A percentile compares a stretch with the other conserved stretches of the same genome.
phyloP scores from a whole-genome alignment of 2,329 filamentous ascomycete genomes.

The Fusarium subglutinans region DNA sequence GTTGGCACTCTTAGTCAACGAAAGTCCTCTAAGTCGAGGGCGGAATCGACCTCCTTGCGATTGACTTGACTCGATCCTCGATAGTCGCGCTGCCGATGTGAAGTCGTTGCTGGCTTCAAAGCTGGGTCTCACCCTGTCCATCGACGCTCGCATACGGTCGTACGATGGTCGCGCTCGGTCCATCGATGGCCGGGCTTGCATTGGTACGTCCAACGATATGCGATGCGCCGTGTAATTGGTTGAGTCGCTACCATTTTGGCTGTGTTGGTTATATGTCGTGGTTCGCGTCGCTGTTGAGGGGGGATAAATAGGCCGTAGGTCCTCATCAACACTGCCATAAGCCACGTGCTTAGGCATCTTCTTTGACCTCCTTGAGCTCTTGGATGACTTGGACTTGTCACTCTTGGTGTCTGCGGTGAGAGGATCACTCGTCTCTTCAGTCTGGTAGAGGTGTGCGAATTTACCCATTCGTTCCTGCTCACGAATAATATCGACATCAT shows the following conservation, averaged over 20 bases:
- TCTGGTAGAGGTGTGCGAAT: slow-evolving; percentile 73
- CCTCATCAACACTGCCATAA: slow-evolving; percentile 79
- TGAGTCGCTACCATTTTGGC: slow-evolving; percentile 92
- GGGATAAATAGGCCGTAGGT: slow-evolving; percentile 91
- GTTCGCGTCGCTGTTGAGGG: slow-evolving; percentile 84
- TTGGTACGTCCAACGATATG: slow-evolving; percentile 63
- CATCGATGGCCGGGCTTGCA: slow-evolving; percentile 62
- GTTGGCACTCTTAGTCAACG: slow-evolving; percentile 54
- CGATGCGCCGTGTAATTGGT: slow-evolving; percentile 84
- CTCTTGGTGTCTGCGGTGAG: slow-evolving; percentile 52
- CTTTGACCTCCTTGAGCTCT: slow-evolving; percentile 54
- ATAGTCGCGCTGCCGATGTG: slow-evolving; percentile 86
- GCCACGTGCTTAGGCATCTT: slow-evolving; percentile 66
- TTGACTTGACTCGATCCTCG: slow-evolving; percentile 80
- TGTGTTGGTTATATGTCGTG: slow-evolving; percentile 78
- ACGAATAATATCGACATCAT: slow-evolving; percentile 93
- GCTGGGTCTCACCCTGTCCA: slow-evolving; percentile 84
- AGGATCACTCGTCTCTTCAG: slow-evolving; percentile 47
- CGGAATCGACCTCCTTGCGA: slow-evolving; percentile 52
- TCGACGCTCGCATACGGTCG: slow-evolving; percentile 84
- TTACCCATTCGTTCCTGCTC: slow-evolving; percentile 87
- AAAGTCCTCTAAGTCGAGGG: slow-evolving; percentile 54
- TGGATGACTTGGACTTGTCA: slow-evolving; percentile 64
- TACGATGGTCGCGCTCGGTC: slow-evolving; percentile 84
- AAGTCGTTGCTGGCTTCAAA: slow-evolving; percentile 92